Base-by-base conservation (phyloP, 2,329 filamentous ascomycete species). In the Fusarium graminum region DNA sequence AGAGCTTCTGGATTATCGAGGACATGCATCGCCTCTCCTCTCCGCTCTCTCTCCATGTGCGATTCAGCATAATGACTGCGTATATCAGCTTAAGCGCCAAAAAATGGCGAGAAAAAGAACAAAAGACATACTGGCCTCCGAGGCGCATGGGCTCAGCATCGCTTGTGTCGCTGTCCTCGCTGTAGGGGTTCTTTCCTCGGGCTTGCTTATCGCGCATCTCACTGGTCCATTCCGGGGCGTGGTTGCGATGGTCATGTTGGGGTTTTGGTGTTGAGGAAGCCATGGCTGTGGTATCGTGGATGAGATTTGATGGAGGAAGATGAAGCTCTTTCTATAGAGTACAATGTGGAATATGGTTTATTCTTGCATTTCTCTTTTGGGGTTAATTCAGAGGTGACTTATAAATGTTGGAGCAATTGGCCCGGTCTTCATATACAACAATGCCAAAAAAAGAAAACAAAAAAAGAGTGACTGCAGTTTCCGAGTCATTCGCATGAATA, bases 171-270 rank as follows among this genome's bases (percentile, higher is more conserved):
- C 49, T 59, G 16, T 59, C 61, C n/a, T 68, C 74, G 55, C 45
- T 57, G 70, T 85, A 86, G 1, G 84, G 83, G 62, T 88, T 81
- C 70, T 87, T 87, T 50, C 86, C 86, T 39, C 86, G 80, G 6
- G 86, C 84, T 74, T 89, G 86, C 7, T 80, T 81, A 72, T 88
- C 85, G 69, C 85, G 83, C 83, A 86, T 86, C 59, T 79, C 75
- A 19, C 78, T 66, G 1, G 83, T 85, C 74, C 85, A 84, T 50
- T 68, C 65, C 55, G 66, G 46, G 51, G 55, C 50, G 52, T 29
- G 78, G 34, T 36, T 36, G 39, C 28, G 30, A 46, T 63, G 34
- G 39, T 54, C 86, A 89, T 74, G 52, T 39, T 69, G 56, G 45
- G 47, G 36, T 28, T 58, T 54, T 17, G 46, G 49, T 14, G 65